These are phyloP conservation scores for Helotiales sp. DNA, from an alignment of 2,329 filamentous ascomycete genomes.

Conservation along the genomic window DNA sequence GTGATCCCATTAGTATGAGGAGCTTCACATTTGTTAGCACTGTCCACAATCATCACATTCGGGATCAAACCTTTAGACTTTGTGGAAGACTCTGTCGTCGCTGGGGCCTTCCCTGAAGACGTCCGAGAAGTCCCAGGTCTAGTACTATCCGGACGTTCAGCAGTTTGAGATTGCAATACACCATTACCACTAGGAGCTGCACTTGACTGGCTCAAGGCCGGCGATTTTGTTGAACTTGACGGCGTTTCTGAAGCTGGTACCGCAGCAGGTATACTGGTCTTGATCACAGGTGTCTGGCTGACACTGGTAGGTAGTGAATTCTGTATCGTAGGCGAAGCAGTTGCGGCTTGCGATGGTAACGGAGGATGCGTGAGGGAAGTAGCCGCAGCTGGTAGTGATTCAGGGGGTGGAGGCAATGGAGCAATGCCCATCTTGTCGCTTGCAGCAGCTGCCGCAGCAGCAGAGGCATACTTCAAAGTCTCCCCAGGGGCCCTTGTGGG, in stretches of 20 bases:
- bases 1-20: slow-evolving; percentile 51
- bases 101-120: slow-evolving; percentile 34
- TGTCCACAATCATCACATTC: slow-evolving; percentile 9
- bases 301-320: slow-evolving; percentile 46
- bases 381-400: slow-evolving; percentile 50
- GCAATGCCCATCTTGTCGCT: slow-evolving; percentile 93
- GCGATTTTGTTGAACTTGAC: slow-evolving; percentile 48
- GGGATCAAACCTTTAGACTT: slow-evolving; percentile 44
- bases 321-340: slow-evolving; percentile 53
- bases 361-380: slow-evolving; percentile 38
- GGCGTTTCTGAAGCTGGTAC: slow-evolving; percentile 40
- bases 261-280: slow-evolving; percentile 36
- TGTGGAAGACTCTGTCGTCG: slow-evolving; percentile 44
- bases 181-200: slow-evolving; percentile 42
- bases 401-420: slow-evolving; percentile 87
- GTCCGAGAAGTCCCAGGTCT: slow-evolving; percentile 27
- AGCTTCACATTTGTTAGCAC: slow-evolving; percentile 23
- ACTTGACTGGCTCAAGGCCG: slow-evolving; percentile 46
- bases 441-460: slow-evolving; percentile 88
- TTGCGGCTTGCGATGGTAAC: slow-evolving; percentile 47
- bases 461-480: slow-evolving; percentile 93
- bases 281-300: slow-evolving; percentile 37
- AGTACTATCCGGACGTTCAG: slow-evolving; percentile 45
- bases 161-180: slow-evolving; percentile 42
- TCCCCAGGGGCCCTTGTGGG: slow-evolving; percentile 85